phyloP scores from a whole-genome alignment of 805 yeast genomes.

The Candida verbasci region DNA sequence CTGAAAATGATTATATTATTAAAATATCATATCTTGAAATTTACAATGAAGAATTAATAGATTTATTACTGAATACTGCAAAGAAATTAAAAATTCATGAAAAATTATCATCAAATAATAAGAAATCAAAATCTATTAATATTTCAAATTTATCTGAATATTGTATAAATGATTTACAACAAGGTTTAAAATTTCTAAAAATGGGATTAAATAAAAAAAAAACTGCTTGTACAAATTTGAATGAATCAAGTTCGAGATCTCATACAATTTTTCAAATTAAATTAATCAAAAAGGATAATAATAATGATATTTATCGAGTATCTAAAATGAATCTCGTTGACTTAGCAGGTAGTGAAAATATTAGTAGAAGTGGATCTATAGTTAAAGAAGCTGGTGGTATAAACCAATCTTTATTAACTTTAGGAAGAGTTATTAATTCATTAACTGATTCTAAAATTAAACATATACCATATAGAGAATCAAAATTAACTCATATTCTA shows the following conservation, averaged over 20 bases:
- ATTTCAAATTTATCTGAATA: constrained; percentile 67
- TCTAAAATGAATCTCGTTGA: constrained; percentile 85
- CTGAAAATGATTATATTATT: constrained; percentile 54
- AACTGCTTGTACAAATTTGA: constrained; percentile 71
- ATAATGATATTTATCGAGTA: constrained; percentile 23
- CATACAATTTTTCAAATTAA: constrained; percentile 72
- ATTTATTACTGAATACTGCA: constrained; percentile 54
- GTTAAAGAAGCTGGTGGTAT: constrained; percentile 94
- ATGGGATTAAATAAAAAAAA: constrained; percentile 57
- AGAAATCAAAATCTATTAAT: constrained; percentile 29
- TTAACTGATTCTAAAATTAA: constrained; percentile 26
- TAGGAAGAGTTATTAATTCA: constrained; percentile 82
- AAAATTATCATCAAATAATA: constrained; percentile 37
- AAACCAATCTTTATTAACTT: constrained; percentile 79
- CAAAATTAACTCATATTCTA: constrained; percentile 67
- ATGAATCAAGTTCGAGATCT: constrained; percentile 69
- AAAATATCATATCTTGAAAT: constrained; percentile 80
- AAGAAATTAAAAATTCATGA: constrained; percentile 17
- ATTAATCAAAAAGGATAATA: constrained; percentile 39
- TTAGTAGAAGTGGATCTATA: constrained; percentile 80
- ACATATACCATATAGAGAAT: constrained; percentile 84
- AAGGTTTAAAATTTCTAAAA: constrained; percentile 53
- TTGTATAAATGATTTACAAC: constrained; percentile 47
- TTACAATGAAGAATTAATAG: constrained; percentile 82
- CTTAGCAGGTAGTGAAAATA: constrained; percentile 92